Evolutionary conservation across 1,139 yeast genomes (phyloP), one percentile per base, ranked within the genome.

Genomic region (Oligophagozyma castellii): DNA sequence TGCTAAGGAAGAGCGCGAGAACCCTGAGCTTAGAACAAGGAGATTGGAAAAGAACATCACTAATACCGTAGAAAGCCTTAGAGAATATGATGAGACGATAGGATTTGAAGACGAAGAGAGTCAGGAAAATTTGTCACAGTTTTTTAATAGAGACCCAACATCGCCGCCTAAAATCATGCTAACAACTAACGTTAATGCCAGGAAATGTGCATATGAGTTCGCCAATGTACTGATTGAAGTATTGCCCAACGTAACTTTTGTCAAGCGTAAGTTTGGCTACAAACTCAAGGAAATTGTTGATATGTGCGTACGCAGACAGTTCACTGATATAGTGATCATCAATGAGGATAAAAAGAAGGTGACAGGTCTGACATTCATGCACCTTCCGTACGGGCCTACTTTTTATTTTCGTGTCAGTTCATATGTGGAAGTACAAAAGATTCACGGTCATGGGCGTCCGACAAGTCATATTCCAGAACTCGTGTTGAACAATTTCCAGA

Each of bases 321-420:
- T 67, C 58, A 84, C 95, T 0, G 93, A 86, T 48, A 61, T 89
- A 43, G 62, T 89, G 23, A 84, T 89, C 29, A 72, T 89, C 38
- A 89, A 89, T 55, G 98, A 89, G 58, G 95, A 83, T 57, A 84
- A 84, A 55, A 89, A 89, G 55, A 68, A 67, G 39, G 93, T 89
- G 27, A 86, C 80, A 29, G 98, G 98, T 3, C 57, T 92, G 35
- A 83, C 96, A 1, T 78, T 92, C 48, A 77, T 89, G 37, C 95
- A 86, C 58, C 64, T 89, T 37, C 98, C 98, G 5, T 80, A 67
- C 29, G 98, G 98, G 0, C 98, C 98, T 19, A 77, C 95, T 0
- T 83, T 83, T 49, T 86, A 89, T 57, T 89, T 89, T 47, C 75
- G 89, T 12, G 61, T 89, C 8, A 63, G 86, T n/a, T 81, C 94